These are phyloP conservation scores for Phytophthora pseudosyringae DNA, from an alignment of 352 stramenopile species.

Conservation along the genomic window DNA sequence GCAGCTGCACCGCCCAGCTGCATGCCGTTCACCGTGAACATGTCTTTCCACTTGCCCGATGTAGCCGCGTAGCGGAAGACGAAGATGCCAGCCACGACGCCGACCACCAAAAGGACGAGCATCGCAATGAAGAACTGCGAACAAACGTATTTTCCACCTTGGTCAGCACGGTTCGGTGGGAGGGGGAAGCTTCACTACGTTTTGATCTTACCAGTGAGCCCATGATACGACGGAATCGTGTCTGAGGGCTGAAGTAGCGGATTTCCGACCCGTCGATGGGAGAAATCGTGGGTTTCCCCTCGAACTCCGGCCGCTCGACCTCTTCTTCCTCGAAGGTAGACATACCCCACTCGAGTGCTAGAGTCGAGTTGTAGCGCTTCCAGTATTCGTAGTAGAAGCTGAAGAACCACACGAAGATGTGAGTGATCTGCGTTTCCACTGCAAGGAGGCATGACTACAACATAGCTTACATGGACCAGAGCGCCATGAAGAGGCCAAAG, in stretches of 20 bases:
- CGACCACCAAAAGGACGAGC: constrained; percentile 74
- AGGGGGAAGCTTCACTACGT: neutral
- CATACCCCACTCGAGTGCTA: constrained; percentile 83
- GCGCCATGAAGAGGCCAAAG: constrained; percentile 85
- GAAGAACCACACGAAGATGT: neutral
- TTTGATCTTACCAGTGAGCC: constrained; percentile 56
- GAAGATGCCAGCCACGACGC: constrained; percentile 74
- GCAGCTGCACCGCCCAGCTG: constrained; percentile 58
- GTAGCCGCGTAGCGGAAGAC: constrained; percentile 72
- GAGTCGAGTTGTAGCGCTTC: constrained; percentile 78
- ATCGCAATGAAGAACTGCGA: constrained; percentile 73
- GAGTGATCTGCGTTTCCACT: neutral
- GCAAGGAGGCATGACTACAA: neutral
- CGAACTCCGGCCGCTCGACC: constrained; percentile 72
- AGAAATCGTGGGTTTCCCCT: constrained; percentile 72
- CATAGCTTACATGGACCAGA: constrained; percentile 68
- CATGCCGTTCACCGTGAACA: constrained; percentile 61
- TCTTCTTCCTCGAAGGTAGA: constrained; percentile 76
- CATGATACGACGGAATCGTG: constrained; percentile 68
- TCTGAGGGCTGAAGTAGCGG: constrained; percentile 77
- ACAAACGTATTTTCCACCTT: neutral
- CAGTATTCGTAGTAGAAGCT: constrained; percentile 86
- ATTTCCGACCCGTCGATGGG: constrained; percentile 78
- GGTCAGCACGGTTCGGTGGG: neutral
- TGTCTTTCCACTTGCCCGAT: constrained; percentile 53